These are phyloP conservation scores for Botryobasidium botryosum DNA, from an alignment of 768 basidiomycete genomes.

Conservation along the genomic window DNA sequence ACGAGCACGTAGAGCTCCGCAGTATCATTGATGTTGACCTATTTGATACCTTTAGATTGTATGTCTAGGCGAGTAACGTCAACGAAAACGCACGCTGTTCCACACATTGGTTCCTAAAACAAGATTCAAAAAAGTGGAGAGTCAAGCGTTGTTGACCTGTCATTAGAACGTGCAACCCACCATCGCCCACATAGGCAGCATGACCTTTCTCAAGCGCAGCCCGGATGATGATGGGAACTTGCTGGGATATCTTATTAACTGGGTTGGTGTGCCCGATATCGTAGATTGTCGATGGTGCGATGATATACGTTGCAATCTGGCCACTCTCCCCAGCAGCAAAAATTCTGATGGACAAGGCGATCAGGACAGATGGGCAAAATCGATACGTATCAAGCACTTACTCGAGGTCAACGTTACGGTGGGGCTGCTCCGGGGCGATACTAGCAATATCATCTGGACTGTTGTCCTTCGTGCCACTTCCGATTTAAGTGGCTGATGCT, in stretches of 20 bases:
- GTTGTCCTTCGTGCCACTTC: conserved; percentile 14
- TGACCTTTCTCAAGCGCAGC: conserved; percentile 11
- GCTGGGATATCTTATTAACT: conserved; percentile 14
- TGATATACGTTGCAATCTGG: conserved; percentile 15
- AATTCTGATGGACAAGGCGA: conserved; percentile 10
- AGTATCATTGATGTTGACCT: conserved; percentile 17
- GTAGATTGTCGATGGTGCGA: conserved; percentile 17
- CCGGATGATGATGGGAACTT: conserved; percentile 14
- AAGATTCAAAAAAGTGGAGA: not conserved
- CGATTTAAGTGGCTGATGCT: too few relatives aligned
- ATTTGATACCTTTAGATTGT: too few relatives aligned
- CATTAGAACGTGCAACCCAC: not conserved
- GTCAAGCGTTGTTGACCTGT: not conserved
- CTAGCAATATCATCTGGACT: conserved; percentile 15
- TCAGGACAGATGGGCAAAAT: not conserved
- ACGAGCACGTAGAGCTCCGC: conserved; percentile 16
- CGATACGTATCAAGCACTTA: too few relatives aligned
- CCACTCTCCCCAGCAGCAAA: conserved; percentile 11
- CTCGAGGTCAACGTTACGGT: conserved; percentile 17
- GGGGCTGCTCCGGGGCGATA: conserved; percentile 13
- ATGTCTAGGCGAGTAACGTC: too few relatives aligned
- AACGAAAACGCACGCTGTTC: conserved; percentile 17
- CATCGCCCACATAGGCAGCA: conserved; percentile 14
- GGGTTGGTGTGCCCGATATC: conserved; percentile 5
- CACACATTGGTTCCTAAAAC: conserved; percentile 13